These are phyloP conservation scores for Drechslera avenae DNA, from an alignment of 2,329 filamentous ascomycete species.

Conservation along the genomic window DNA sequence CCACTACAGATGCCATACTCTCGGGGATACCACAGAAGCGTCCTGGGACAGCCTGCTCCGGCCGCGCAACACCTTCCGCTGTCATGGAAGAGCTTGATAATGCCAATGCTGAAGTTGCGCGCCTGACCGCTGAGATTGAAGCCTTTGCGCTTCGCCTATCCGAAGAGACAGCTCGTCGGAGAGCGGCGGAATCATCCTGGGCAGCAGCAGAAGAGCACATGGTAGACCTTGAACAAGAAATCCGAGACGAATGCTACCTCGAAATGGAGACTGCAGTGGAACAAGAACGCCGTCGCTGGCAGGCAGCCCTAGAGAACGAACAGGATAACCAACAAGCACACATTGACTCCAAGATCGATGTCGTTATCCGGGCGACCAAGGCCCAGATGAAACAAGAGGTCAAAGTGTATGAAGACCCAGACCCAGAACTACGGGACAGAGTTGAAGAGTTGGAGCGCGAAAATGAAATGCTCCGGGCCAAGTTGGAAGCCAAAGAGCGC, in stretches of 20 bases:
- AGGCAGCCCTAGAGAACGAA: constrained; percentile 76
- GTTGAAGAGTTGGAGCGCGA: constrained; percentile 52
- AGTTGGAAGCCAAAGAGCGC: constrained; percentile 49
- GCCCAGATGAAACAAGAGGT: constrained; percentile 47
- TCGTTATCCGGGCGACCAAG: constrained; percentile 63
- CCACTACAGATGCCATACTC: constrained; percentile 73
- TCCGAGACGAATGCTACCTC: constrained; percentile 84
- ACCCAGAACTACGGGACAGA: constrained; percentile 45
- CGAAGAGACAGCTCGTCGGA: constrained; percentile 71
- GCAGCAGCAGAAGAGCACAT: constrained; percentile 66
- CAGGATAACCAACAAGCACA: constrained; percentile 79
- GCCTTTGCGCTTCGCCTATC: constrained; percentile 71
- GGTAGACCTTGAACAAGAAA: constrained; percentile 78
- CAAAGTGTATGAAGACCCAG: constrained; percentile 51
- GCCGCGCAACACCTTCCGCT: constrained; percentile 54
- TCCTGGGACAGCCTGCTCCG: constrained; percentile 45
- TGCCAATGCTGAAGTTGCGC: constrained; percentile 78
- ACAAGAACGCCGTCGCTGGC: constrained; percentile 80
- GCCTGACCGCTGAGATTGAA: constrained; percentile 79
- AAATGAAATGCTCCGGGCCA: constrained; percentile 48
- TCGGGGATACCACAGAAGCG: constrained; percentile 36
- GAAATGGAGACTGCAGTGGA: constrained; percentile 83
- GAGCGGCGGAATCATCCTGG: constrained; percentile 75
- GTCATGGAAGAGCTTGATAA: constrained; percentile 74
- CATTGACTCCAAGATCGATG: constrained; percentile 84